A percentile compares a stretch with the other conserved stretches of the same genome.
These are phyloP conservation scores for Fusarium paranaense DNA, from an alignment of 2,329 filamentous ascomycete species.

Conservation along the genomic window DNA sequence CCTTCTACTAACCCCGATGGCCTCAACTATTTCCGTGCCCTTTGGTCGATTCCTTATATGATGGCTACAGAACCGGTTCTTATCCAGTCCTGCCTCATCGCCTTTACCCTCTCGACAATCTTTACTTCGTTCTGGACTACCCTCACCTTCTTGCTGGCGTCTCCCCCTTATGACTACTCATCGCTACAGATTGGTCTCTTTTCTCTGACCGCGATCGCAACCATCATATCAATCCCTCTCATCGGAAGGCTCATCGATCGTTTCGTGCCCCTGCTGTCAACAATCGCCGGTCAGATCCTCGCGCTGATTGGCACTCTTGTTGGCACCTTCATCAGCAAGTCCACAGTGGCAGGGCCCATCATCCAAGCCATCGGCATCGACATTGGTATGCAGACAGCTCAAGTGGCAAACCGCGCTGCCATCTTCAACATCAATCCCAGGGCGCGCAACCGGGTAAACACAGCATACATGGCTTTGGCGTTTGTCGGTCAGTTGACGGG, in stretches of 20 bases:
- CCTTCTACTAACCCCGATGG: slow-evolving; percentile 76
- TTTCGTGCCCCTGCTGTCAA: slow-evolving; percentile 75
- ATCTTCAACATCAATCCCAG: slow-evolving; percentile 79
- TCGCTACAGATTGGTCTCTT: slow-evolving; percentile 81
- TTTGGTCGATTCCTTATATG: slow-evolving; percentile 74
- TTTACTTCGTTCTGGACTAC: slow-evolving; percentile 72
- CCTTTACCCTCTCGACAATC: slow-evolving; percentile 67
- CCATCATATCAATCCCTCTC: slow-evolving; percentile 75
- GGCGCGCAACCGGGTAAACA: slow-evolving; percentile 81
- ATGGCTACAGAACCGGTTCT: slow-evolving; percentile 74
- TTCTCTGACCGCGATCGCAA: slow-evolving; percentile 78
- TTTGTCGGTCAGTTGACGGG: slow-evolving; percentile 83
- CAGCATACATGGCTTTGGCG: slow-evolving; percentile 81
- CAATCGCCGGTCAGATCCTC: slow-evolving; percentile 70
- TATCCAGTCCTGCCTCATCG: slow-evolving; percentile 75
- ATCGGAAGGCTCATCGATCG: slow-evolving; percentile 77
- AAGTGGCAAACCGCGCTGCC: slow-evolving; percentile 77
- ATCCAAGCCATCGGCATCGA: slow-evolving; percentile 79
- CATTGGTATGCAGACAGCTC: slow-evolving; percentile 77
- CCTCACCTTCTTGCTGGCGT: slow-evolving; percentile 81
- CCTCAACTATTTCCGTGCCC: slow-evolving; percentile 72
- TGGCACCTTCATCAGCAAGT: slow-evolving; percentile 75
- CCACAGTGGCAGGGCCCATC: slow-evolving; percentile 77
- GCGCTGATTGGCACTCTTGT: slow-evolving; percentile 72
- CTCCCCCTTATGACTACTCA: slow-evolving; percentile 74